Evolutionary conservation across 2,329 filamentous ascomycete species (phyloP), one percentile per base, ranked within the genome.

Genomic region (Hypoxylon sp.): DNA sequence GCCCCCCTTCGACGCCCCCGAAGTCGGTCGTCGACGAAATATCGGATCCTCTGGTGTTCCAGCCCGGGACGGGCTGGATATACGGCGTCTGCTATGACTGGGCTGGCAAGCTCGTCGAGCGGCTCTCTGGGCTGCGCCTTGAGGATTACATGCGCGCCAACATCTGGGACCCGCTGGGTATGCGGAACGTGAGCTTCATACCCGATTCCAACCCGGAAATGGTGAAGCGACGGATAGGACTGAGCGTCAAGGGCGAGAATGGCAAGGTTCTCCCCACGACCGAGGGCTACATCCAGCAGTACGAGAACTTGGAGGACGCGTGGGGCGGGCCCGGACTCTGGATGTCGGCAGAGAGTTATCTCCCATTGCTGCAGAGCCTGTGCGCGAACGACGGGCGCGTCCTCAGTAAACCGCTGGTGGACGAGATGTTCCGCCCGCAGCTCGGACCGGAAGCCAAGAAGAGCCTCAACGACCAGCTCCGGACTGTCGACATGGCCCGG

Each of bases 71-170:
- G 0, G 69, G 73, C 2, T 86, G 82, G 82, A 72, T 74, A 60
- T 85, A 85, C 58, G 77, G 80, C 0, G 62, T 75, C 1, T 74
- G 77, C 1, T 66, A 81, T 1, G 83, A 86, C 70, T 85, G 81
- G 82, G 79, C 77, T 0, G 82, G 83, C 2, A 73, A 76, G 0
- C 70, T 84, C 0, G 73, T 85, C 1, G 82, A 84, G 62, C 71
- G 75, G 0, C 65, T 81, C 0, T 80, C 80, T 0, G 76, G 76
- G 0, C 48, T 65, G 7, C 75, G 73, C 0, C 69, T 85, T 2
- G 73, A 78, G 2, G 74, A 78, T 2, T 76, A 74, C 43, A 74
- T 84, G 62, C 70, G 77, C 9, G 62, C 76, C 48, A 72, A 78
- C 42, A 77, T 84, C 15, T 80, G 75, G 60, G 68, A 67, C 0